A percentile compares a stretch with the other conserved stretches of the same genome.
phyloP scores from a whole-genome alignment of 192 early-diverging fungal genomes.

The Phlyctochytrium planicorne region DNA sequence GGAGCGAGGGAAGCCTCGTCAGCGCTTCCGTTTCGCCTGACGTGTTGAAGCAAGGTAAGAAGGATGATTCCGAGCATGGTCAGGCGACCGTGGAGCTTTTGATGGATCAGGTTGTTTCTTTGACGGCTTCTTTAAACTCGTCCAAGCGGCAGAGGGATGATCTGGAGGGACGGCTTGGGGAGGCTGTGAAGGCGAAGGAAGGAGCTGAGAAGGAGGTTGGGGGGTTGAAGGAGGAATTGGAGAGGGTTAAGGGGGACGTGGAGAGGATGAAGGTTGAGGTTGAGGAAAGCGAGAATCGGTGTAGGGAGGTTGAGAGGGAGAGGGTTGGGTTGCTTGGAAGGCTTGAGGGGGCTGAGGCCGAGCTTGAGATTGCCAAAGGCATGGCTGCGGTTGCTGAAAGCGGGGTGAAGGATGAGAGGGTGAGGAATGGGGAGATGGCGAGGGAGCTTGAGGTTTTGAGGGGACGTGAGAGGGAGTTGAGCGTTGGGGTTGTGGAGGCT shows the following conservation, averaged over 20 bases:
- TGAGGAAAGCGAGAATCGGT: not conserved
- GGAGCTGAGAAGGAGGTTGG: not conserved
- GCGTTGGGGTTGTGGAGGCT: not conserved
- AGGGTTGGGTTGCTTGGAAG: too few species aligned
- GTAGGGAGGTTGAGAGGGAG: too few species aligned
- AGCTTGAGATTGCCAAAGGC: not conserved
- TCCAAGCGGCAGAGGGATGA: conserved; percentile 1
- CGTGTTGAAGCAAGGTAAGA: too few species aligned
- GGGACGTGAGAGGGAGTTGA: not conserved
- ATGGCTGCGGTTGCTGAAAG: not conserved
- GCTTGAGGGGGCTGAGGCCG: not conserved
- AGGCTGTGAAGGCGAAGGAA: not conserved
- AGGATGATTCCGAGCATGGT: not conserved
- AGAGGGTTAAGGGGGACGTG: not conserved
- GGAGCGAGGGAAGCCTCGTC: too few species aligned
- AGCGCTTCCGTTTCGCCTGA: too few species aligned
- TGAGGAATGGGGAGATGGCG: not conserved
- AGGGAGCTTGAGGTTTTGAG: not conserved
- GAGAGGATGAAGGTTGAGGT: not conserved
- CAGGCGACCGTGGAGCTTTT: not conserved
- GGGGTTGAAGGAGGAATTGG: not conserved
- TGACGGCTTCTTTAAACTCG: not conserved
- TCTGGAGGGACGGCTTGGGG: not conserved
- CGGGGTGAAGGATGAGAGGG: not conserved
- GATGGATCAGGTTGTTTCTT: not conserved